A percentile compares a stretch with the other conserved stretches of the same genome.
Evolutionary conservation across 2,329 filamentous ascomycete genomes (phyloP).

Genomic region (Huntiella abstrusa): DNA sequence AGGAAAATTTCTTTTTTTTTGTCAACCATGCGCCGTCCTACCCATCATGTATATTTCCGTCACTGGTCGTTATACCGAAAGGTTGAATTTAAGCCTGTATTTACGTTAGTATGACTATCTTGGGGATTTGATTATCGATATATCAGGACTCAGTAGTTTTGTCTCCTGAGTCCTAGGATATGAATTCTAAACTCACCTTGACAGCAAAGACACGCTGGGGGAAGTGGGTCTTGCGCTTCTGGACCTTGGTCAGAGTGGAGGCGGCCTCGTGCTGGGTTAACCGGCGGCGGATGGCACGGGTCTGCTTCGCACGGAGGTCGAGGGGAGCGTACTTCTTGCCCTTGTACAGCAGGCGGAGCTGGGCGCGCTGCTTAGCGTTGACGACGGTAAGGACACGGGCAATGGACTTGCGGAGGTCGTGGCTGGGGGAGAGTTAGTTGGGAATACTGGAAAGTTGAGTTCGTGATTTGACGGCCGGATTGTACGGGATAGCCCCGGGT

Average conservation of each 20-base stretch:
- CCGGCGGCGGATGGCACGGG: conserved; percentile 89
- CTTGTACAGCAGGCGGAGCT: conserved; percentile 99
- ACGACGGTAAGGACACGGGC: conserved; percentile 97
- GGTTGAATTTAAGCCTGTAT: conserved; percentile 11
- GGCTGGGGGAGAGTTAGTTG: conserved; percentile 33
- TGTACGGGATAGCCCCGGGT: neutral
- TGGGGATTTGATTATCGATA: neutral
- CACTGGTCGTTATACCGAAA: conserved; percentile 10
- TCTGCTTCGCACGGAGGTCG: conserved; percentile 96
- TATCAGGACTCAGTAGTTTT: neutral
- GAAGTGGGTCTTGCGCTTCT: conserved; percentile 93
- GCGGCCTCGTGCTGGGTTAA: conserved; percentile 81
- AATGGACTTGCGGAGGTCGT: conserved; percentile 99
- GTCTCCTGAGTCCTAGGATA: neutral
- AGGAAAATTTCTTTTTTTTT: conserved; percentile 11
- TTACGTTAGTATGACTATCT: neutral
- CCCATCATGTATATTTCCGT: conserved; percentile 11
- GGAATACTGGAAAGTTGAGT: neutral
- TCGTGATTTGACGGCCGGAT: neutral
- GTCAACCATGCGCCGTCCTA: conserved; percentile 12
- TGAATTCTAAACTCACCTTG: conserved; percentile 43
- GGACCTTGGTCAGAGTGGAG: conserved; percentile 76
- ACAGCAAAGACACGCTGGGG: conserved; percentile 97
- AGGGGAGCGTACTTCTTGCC: conserved; percentile 99
- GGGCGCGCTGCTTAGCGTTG: conserved; percentile 97